These are phyloP conservation scores for Cylindrotheca fusiformis DNA, from an alignment of 108 stramenopile genomes.

Conservation along the genomic window DNA sequence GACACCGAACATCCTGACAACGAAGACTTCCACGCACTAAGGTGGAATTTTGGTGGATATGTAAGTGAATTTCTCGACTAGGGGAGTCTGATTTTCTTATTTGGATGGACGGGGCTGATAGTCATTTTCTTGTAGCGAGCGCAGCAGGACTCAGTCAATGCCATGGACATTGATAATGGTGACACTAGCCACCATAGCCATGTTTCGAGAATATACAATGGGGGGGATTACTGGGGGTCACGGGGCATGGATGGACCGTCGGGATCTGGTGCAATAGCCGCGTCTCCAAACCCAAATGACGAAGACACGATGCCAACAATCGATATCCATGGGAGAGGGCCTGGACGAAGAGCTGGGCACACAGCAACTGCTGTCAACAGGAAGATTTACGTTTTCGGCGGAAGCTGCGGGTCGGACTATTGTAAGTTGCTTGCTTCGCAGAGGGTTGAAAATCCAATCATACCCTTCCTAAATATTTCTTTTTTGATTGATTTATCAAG, in stretches of 20 bases:
- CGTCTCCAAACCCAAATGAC: constrained; percentile 82
- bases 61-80: background rate
- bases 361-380: constrained; percentile 89
- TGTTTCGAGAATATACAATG: constrained; percentile 9
- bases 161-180: constrained; percentile 11
- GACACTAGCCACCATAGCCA: constrained; percentile 8
- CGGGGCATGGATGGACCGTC: constrained; percentile 33
- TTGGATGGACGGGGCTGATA: background rate
- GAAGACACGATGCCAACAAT: constrained; percentile 78
- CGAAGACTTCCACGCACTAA: constrained; percentile 1
- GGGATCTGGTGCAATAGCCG: constrained; percentile 13
- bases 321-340: constrained; percentile 63
- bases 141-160: background rate
- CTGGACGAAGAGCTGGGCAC: constrained; percentile 89
- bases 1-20: constrained; percentile 8
- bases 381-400: constrained; percentile 82
- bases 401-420: constrained; percentile 57
- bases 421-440: constrained; percentile 2
- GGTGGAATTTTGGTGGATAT: constrained; percentile 15
- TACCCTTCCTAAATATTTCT: constrained; percentile 27
- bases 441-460: too few species aligned
- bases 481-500: constrained; percentile 35
- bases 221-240: constrained; percentile 59
- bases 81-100: background rate
- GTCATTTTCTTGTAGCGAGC: background rate